Evolutionary conservation across 352 stramenopile genomes (phyloP).

Genomic region (Phytophthora citricola): DNA sequence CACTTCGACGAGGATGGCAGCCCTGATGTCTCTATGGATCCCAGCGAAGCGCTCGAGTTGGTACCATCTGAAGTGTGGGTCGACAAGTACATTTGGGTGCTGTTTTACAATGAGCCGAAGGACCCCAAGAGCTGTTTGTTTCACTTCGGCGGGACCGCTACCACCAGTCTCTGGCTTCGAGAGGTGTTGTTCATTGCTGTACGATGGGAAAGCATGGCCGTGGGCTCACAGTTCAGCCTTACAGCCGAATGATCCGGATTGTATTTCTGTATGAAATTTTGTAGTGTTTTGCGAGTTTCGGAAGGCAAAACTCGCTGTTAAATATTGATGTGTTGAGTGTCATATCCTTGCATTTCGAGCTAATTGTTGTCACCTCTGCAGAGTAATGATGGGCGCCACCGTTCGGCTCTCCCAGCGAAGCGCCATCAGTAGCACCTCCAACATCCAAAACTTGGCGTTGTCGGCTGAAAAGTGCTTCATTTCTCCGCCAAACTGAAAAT

Average conservation of each 20-base stretch:
- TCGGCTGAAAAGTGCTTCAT: slow-evolving; percentile 41
- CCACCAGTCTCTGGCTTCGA: slow-evolving; percentile 60
- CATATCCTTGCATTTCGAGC: background rate
- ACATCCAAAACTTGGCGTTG: slow-evolving; percentile 43
- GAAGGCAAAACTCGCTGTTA: slow-evolving; percentile 4
- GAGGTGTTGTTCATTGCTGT: slow-evolving; percentile 76
- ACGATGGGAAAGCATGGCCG: slow-evolving; percentile 67
- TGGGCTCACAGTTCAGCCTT: slow-evolving; percentile 60
- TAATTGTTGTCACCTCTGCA: slow-evolving; percentile 21
- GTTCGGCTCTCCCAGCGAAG: slow-evolving; percentile 40
- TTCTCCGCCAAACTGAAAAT: slow-evolving; percentile 39
- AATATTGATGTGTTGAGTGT: slow-evolving; percentile 14
- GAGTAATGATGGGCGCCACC: slow-evolving; percentile 30
- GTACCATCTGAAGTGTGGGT: slow-evolving; percentile 51
- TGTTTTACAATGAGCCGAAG: slow-evolving; percentile 49
- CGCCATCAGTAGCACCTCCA: slow-evolving; percentile 44
- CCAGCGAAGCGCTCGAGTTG: slow-evolving; percentile 3
- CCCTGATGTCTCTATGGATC: slow-evolving; percentile 14
- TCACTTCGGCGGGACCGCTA: slow-evolving; percentile 67
- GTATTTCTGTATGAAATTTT: background rate
- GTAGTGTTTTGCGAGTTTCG: background rate
- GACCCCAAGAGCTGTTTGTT: slow-evolving; percentile 46
- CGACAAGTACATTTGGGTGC: slow-evolving; percentile 71
- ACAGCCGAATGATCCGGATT: slow-evolving; percentile 28
- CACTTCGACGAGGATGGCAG: slow-evolving; percentile 50